These are phyloP conservation scores for Daldinia grandis DNA, from an alignment of 495 filamentous ascomycete genomes.

Conservation along the genomic window DNA sequence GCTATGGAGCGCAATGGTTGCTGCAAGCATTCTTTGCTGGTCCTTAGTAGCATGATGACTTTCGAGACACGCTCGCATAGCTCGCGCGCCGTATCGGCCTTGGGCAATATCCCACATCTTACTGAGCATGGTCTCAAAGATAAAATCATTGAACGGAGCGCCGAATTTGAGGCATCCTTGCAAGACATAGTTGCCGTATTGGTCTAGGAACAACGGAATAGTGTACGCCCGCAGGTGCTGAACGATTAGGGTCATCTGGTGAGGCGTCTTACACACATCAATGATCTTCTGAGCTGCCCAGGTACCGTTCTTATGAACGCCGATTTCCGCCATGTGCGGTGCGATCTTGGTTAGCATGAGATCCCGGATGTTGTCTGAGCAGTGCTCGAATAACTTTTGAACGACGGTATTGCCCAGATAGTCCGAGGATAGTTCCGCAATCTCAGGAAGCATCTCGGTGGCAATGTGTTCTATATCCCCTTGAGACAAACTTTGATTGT, in stretches of 20 bases:
- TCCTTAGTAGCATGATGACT: conserved; percentile 95
- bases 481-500: conserved; percentile 85
- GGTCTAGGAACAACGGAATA: conserved; percentile 91
- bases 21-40: conserved; percentile 93
- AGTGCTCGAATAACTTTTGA: conserved; percentile 96
- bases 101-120: conserved; percentile 95
- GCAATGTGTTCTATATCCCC: conserved; percentile 93
- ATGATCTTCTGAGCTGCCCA: conserved; percentile 99
- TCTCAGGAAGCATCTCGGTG: conserved; percentile 90
- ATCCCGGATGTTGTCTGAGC: conserved; percentile 88
- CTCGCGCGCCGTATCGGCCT: conserved; percentile 91
- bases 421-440: conserved; percentile 92
- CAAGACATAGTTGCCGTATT: conserved; percentile 98
- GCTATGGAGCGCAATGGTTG: conserved; percentile 93
- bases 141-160: conserved; percentile 88
- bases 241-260: conserved; percentile 85
- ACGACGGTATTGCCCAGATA: conserved; percentile 99
- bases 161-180: conserved; percentile 95
- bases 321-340: conserved; percentile 94
- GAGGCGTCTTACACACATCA: conserved; percentile 85
- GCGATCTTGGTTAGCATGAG: conserved; percentile 89
- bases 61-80: conserved; percentile 96
- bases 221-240: conserved; percentile 84
- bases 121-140: conserved; percentile 96
- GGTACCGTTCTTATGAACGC: conserved; percentile 98